Evolutionary conservation across 768 basidiomycete species (phyloP).

Genomic region (Lepiota venenata): DNA sequence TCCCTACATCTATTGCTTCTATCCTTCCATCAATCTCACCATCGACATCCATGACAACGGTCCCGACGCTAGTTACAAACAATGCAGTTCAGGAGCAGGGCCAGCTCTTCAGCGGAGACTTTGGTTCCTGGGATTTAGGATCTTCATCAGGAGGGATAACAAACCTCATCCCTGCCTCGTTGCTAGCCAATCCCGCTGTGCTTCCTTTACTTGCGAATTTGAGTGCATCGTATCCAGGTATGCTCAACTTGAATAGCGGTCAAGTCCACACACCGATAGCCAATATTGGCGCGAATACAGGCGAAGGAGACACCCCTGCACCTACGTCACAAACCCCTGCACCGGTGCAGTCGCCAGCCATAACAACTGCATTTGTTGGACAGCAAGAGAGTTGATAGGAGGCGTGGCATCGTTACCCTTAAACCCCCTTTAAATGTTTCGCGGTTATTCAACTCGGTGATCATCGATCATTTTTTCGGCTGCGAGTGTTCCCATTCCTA

Average conservation of each 20-base stretch:
- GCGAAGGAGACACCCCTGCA: neutral
- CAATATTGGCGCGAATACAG: neutral
- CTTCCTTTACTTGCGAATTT: constrained; percentile 1
- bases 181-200: neutral
- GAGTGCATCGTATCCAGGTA: neutral
- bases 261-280: neutral
- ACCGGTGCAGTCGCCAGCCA: neutral
- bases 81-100: neutral
- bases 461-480: too few species aligned
- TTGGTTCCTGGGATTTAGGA: neutral
- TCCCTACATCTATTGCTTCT: neutral
- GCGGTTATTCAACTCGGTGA: too few species aligned
- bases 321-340: neutral
- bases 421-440: too few species aligned
- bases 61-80: neutral
- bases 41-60: neutral
- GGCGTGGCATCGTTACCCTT: too few species aligned
- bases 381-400: constrained; percentile 4
- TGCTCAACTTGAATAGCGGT: neutral
- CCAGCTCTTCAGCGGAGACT: neutral
- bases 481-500: too few species aligned
- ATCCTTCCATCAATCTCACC: neutral
- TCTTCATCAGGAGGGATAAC: too few species aligned
- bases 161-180: neutral
- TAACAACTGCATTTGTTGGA: constrained; percentile 1